Percentiles rank a stretch among this genome's conserved stretches.
Conservation (phyloP, 2,329 filamentous ascomycete genomes). For the Aspergillus clavatus region DNA sequence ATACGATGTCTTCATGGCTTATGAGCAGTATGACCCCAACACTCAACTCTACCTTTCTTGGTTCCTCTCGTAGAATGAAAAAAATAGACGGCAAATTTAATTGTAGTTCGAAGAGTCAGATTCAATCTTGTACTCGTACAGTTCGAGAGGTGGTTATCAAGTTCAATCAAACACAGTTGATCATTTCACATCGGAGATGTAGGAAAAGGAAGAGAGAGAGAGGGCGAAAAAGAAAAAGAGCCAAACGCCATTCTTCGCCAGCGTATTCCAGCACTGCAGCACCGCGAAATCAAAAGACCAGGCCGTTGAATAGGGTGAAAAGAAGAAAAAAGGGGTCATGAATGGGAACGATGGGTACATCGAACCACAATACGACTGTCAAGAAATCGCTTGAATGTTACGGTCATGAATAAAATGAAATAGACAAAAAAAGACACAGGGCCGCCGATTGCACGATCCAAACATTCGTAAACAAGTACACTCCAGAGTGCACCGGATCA, state of each 20-base stretch:
- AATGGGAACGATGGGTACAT: constrained; percentile 8
- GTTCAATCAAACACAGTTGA: constrained; percentile 1
- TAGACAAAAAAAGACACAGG: too few relatives aligned
- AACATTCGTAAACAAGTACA: constrained; percentile 5
- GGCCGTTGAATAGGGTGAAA: neutral
- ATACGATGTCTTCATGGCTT: too few relatives aligned
- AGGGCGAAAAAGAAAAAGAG: neutral
- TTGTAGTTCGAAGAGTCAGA: too few relatives aligned
- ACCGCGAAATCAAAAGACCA: neutral
- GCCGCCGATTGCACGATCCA: constrained; percentile 6
- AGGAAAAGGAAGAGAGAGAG: too few relatives aligned
- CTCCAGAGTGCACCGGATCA: constrained; percentile 15
- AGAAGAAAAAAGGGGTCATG: constrained; percentile 9
- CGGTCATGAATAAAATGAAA: constrained; percentile 1
- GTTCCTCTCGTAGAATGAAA: neutral
- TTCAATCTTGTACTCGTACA: neutral
- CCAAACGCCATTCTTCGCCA: neutral
- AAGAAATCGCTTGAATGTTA: constrained; percentile 1
- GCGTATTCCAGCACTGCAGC: neutral
- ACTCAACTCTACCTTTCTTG: neutral
- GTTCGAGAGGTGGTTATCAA: constrained; percentile 4
- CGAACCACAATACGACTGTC: neutral
- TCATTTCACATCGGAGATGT: too few relatives aligned
- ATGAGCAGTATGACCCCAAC: too few relatives aligned
- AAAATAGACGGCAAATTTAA: neutral